These are phyloP conservation scores for Paecilomyces fulvus DNA, from an alignment of 2,329 filamentous ascomycete genomes.

Conservation along the genomic window DNA sequence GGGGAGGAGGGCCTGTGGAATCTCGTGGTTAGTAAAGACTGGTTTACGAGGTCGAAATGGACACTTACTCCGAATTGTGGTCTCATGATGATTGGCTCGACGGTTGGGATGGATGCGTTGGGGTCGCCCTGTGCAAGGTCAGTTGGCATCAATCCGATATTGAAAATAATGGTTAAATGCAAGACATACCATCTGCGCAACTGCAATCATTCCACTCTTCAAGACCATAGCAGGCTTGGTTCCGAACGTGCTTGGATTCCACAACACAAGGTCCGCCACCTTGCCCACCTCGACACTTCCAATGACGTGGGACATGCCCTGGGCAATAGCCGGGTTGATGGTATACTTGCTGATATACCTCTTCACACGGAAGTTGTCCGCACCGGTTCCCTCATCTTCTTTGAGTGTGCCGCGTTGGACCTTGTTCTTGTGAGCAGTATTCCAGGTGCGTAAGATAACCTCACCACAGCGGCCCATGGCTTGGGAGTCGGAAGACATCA, in stretches of 20 bases:
- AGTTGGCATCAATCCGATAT: too few relatives aligned
- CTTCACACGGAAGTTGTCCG: conserved; percentile 88
- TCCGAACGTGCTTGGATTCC: conserved; percentile 78
- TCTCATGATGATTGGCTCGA: conserved; percentile 74
- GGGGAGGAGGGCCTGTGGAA: conserved; percentile 52
- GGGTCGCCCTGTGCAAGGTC: conserved; percentile 54
- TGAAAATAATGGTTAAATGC: background rate
- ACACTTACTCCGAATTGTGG: conserved; percentile 66
- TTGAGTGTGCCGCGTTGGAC: conserved; percentile 65
- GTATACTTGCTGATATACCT: conserved; percentile 94
- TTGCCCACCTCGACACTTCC: conserved; percentile 85
- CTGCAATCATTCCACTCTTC: conserved; percentile 81
- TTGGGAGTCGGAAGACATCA: conserved; percentile 95
- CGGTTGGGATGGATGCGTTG: conserved; percentile 77
- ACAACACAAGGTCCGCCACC: conserved; percentile 79
- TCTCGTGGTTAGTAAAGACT: background rate
- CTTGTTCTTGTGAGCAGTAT: conserved; percentile 97
- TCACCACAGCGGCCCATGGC: conserved; percentile 96
- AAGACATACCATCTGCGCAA: conserved; percentile 65
- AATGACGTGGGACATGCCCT: conserved; percentile 81
- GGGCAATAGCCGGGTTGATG: conserved; percentile 83
- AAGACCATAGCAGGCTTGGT: conserved; percentile 73
- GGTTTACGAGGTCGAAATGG: background rate
- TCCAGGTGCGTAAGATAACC: conserved; percentile 88
- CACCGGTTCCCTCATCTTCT: conserved; percentile 69